phyloP scores from a whole-genome alignment of 1,139 yeast genomes.

The Saccharomyces pastorianus region DNA sequence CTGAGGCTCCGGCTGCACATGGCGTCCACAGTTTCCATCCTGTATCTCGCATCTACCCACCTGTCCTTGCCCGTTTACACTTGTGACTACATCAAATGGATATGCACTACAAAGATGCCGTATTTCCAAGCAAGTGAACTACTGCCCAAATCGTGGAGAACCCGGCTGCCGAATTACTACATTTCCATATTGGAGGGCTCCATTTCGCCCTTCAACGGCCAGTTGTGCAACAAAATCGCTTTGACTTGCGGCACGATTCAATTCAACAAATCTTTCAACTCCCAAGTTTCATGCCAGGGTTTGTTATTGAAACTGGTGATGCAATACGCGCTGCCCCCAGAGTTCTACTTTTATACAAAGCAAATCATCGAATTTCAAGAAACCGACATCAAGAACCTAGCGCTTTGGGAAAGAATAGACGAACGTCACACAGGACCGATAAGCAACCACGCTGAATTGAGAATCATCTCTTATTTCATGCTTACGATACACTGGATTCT shows the following conservation, averaged over 20 bases:
- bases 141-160: conserved; percentile 25
- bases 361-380: conserved; percentile 9
- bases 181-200: conserved; percentile 26
- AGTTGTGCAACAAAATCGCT: conserved; percentile 17
- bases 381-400: not conserved
- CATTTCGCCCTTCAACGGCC: conserved; percentile 20
- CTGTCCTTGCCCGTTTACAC: conserved; percentile 25
- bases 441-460: conserved; percentile 15
- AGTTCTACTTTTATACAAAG: conserved; percentile 17
- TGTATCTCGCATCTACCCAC: conserved; percentile 25
- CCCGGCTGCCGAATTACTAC: conserved; percentile 27
- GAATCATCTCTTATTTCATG: conserved; percentile 19
- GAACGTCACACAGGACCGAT: not conserved
- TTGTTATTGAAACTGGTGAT: conserved; percentile 19
- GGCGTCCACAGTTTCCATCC: conserved; percentile 20
- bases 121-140: conserved; percentile 21
- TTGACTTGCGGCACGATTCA: conserved; percentile 11
- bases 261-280: conserved; percentile 12
- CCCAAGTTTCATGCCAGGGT: conserved; percentile 11
- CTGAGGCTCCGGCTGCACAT: conserved; percentile 31
- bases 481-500: conserved; percentile 18
- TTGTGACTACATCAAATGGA: conserved; percentile 24
- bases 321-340: conserved; percentile 21
- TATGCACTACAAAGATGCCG: conserved; percentile 20
- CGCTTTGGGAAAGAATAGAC: not conserved